Conservation (phyloP, 139 green algal species). For the Coelastrella sp. region DNA sequence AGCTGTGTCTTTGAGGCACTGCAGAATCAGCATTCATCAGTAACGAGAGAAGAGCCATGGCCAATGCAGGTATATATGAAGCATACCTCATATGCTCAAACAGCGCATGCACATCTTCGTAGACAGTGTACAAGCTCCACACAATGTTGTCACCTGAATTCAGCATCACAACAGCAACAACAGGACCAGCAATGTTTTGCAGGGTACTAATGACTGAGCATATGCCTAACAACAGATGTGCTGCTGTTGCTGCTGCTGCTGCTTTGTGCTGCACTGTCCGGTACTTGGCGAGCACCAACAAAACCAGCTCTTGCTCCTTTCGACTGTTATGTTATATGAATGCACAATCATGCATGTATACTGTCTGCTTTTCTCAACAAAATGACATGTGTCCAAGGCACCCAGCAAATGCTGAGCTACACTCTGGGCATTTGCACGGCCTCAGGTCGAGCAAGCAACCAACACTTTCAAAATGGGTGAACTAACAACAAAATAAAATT, state of each 20-base stretch:
- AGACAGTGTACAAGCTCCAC: conserved; percentile 22
- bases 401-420: too few relatives aligned
- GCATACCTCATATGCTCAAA: conserved; percentile 23
- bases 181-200: neutral
- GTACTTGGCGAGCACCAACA: too few relatives aligned
- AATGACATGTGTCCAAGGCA: too few relatives aligned
- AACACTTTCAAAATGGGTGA: neutral
- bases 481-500: neutral
- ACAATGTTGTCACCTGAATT: conserved; percentile 38
- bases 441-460: too few relatives aligned
- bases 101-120: neutral
- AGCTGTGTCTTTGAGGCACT: neutral
- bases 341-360: too few relatives aligned
- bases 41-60: neutral
- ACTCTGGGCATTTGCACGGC: too few relatives aligned
- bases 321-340: too few relatives aligned
- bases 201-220: too few relatives aligned
- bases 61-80: neutral
- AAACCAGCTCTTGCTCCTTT: too few relatives aligned
- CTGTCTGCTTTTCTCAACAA: too few relatives aligned
- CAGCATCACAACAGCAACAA: neutral
- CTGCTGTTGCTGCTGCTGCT: too few relatives aligned
- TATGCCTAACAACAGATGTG: neutral
- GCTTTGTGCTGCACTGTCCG: too few relatives aligned
- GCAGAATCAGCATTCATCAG: neutral